Percentiles rank a stretch among this genome's conserved stretches.
phyloP scores from a whole-genome alignment of 371 early-diverging fungal species.

The Fennellomyces sp. region DNA sequence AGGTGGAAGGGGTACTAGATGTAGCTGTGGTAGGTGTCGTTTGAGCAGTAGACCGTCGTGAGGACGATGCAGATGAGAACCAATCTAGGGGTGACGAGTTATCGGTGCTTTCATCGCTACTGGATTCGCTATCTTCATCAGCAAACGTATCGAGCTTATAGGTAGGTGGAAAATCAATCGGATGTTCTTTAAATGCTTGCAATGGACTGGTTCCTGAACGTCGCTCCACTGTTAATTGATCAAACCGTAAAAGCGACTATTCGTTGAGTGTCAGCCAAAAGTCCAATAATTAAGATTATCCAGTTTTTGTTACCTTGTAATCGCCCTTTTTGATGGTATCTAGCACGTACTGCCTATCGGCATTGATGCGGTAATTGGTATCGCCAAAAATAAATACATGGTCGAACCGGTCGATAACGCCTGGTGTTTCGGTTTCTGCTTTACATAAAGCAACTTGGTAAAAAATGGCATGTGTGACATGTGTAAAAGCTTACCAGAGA shows the following conservation, averaged over 20 bases:
- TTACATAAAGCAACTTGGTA: slow-evolving; percentile 1
- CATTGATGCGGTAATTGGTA: slow-evolving; percentile 78
- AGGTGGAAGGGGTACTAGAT: not conserved
- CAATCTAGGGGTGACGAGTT: slow-evolving; percentile 1
- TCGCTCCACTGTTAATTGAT: slow-evolving; percentile 64
- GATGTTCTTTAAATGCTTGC: slow-evolving; percentile 71
- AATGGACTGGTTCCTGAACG: slow-evolving; percentile 50
- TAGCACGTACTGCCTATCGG: slow-evolving; percentile 57
- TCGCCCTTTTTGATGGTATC: slow-evolving; percentile 47
- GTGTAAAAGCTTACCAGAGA: not conserved
- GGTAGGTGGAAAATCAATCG: slow-evolving; percentile 84
- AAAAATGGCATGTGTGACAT: too few relatives aligned
- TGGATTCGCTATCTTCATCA: slow-evolving; percentile 7
- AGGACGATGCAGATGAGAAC: slow-evolving; percentile 13
- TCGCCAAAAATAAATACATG: slow-evolving; percentile 81
- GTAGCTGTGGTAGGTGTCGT: slow-evolving; percentile 9
- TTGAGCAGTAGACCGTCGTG: slow-evolving; percentile 13
- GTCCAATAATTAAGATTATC: not conserved
- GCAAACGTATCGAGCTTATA: slow-evolving; percentile 76
- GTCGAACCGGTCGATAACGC: slow-evolving; percentile 58
- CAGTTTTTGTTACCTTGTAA: slow-evolving; percentile 34
- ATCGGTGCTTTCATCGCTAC: slow-evolving; percentile 2
- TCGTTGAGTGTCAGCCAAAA: not conserved
- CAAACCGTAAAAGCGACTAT: slow-evolving; percentile 32
- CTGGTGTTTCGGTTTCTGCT: not conserved